Evolutionary conservation across 257 asterid species (phyloP).

Genomic region (Solanum sejunctum): DNA sequence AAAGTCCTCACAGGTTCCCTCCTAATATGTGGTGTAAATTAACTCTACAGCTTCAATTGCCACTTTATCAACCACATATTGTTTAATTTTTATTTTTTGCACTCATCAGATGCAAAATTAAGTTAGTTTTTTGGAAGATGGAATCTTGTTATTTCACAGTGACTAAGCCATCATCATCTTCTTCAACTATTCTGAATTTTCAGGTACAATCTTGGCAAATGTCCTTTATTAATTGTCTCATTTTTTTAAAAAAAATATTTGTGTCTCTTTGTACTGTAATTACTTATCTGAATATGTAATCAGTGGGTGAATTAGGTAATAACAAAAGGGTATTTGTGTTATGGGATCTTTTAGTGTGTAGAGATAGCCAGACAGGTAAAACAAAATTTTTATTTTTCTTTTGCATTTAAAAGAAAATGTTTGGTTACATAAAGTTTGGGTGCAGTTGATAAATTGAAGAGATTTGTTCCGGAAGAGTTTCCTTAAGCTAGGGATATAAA

Average conservation of each 20-base stretch:
- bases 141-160: slow-evolving; percentile 27
- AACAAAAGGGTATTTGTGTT: background rate
- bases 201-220: slow-evolving; percentile 9
- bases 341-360: background rate
- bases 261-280: background rate
- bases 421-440: background rate
- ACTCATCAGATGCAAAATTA: background rate
- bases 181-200: slow-evolving; percentile 18
- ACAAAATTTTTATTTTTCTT: background rate
- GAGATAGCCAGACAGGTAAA: background rate
- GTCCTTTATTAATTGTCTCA: background rate
- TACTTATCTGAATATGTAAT: background rate
- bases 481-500: background rate
- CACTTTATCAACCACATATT: background rate
- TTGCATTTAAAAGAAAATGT: background rate
- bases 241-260: background rate
- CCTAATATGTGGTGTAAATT: slow-evolving; percentile 11
- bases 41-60: background rate
- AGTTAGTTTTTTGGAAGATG: slow-evolving; percentile 13
- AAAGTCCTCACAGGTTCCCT: background rate
- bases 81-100: background rate
- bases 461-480: background rate
- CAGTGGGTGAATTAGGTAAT: background rate
- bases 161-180: slow-evolving; percentile 10
- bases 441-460: background rate